phyloP scores from a whole-genome alignment of 169 alveolate genomes.

The Babesia bovis region DNA sequence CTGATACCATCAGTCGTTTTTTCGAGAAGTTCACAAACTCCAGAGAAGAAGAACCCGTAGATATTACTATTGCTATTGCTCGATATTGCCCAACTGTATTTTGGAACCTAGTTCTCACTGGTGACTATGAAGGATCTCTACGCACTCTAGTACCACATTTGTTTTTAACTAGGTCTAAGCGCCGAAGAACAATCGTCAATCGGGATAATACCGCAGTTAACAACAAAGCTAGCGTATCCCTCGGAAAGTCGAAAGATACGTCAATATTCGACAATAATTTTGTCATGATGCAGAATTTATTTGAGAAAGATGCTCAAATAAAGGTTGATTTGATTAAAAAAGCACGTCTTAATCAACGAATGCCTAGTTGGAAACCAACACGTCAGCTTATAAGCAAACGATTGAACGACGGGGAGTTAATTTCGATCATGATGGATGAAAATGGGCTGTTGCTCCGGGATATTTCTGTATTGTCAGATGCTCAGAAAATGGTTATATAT shows the following conservation, averaged over 20 bases:
- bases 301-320: conserved; percentile 57
- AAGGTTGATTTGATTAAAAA: conserved; percentile 37
- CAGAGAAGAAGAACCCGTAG: conserved; percentile 22
- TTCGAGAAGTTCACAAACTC: conserved; percentile 22
- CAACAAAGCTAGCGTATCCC: not conserved
- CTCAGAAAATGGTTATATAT: conserved; percentile 47
- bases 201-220: not conserved
- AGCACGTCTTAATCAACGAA: conserved; percentile 5
- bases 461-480: conserved; percentile 37
- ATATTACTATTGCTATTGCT: conserved; percentile 32
- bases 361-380: conserved; percentile 18
- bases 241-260: not conserved
- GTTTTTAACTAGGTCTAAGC: conserved; percentile 11
- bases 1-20: conserved; percentile 2
- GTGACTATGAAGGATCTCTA: conserved; percentile 37
- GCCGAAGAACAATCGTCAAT: conserved; percentile 20
- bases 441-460: conserved; percentile 48
- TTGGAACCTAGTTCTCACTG: conserved; percentile 59
- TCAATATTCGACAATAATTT: conserved; percentile 58
- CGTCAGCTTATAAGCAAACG: conserved; percentile 27
- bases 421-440: conserved; percentile 40
- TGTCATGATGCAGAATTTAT: conserved; percentile 56
- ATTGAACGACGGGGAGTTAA: conserved; percentile 40
- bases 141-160: conserved; percentile 40
- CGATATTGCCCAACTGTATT: conserved; percentile 66